phyloP scores from a whole-genome alignment of 768 basidiomycete species.

The Suillus alpinus region DNA sequence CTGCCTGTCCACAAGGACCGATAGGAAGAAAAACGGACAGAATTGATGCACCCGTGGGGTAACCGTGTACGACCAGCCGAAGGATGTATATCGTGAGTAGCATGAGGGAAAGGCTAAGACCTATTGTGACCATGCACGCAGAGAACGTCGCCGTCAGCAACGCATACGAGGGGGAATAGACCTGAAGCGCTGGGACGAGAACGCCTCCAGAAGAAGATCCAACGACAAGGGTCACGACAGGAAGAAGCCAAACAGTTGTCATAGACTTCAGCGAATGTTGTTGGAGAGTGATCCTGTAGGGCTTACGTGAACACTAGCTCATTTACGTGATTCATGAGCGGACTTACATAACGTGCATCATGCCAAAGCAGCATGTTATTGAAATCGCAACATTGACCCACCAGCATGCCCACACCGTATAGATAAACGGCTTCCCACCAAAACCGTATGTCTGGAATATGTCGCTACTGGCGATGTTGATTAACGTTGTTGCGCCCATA shows the following conservation, averaged over 20 bases:
- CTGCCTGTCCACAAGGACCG: slow-evolving; percentile 71
- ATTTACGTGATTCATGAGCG: slow-evolving; percentile 17
- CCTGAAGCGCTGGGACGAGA: slow-evolving; percentile 47
- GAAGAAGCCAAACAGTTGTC: slow-evolving; percentile 70
- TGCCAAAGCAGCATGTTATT: slow-evolving; percentile 54
- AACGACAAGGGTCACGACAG: slow-evolving; percentile 72
- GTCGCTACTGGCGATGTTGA: slow-evolving; percentile 47
- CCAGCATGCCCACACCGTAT: slow-evolving; percentile 63
- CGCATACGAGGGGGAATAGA: slow-evolving; percentile 45
- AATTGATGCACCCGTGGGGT: slow-evolving; percentile 45
- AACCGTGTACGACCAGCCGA: slow-evolving; percentile 55
- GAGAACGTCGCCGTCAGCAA: slow-evolving; percentile 53
- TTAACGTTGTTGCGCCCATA: slow-evolving; percentile 61
- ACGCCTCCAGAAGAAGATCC: slow-evolving; percentile 65
- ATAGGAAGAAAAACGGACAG: slow-evolving; percentile 70
- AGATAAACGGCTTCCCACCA: slow-evolving; percentile 52
- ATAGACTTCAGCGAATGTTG: slow-evolving; percentile 53
- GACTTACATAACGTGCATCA: slow-evolving; percentile 66
- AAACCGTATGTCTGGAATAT: slow-evolving; percentile 44
- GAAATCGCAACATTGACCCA: slow-evolving; percentile 63
- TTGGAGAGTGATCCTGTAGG: slow-evolving; percentile 53
- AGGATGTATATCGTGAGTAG: slow-evolving; percentile 63
- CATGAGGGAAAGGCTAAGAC: slow-evolving; percentile 62
- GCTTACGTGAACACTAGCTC: slow-evolving; percentile 12
- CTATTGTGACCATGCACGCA: slow-evolving; percentile 52